Percentiles rank a stretch among this genome's conserved stretches.
Conservation (phyloP, 2,329 filamentous ascomycete genomes). For the Fusarium penzigii region DNA sequence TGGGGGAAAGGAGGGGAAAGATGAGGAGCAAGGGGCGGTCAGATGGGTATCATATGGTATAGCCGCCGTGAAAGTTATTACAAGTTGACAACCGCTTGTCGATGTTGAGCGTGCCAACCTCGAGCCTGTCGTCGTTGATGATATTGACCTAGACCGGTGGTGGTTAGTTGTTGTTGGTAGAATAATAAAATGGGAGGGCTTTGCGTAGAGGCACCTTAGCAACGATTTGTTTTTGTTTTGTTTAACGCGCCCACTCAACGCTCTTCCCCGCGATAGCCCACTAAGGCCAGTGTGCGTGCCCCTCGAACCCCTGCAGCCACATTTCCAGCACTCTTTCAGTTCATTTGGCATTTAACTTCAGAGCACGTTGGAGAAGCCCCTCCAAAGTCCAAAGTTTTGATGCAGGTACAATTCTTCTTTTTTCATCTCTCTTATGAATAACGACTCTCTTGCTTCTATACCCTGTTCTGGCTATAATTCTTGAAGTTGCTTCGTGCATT, state of each 20-base stretch:
- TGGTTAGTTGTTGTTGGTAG: conserved; percentile 7
- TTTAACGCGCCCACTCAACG: conserved; percentile 28
- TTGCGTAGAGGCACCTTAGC: conserved; percentile 21
- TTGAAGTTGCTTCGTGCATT: conserved; percentile 3
- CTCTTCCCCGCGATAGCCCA: conserved; percentile 25
- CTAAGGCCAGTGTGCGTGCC: conserved; percentile 25
- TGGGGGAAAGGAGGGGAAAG: conserved; percentile 8
- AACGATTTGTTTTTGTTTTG: conserved; percentile 39
- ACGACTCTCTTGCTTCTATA: conserved; percentile 1
- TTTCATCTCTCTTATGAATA: neutral
- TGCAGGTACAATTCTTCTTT: conserved; percentile 4
- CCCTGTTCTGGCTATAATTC: conserved; percentile 3
- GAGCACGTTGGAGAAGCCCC: conserved; percentile 19
- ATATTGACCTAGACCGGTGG: conserved; percentile 11
- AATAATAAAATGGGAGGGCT: conserved; percentile 11
- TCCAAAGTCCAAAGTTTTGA: conserved; percentile 23
- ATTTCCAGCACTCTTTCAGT: neutral
- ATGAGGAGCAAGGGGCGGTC: conserved; percentile 10
- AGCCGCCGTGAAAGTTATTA: neutral
- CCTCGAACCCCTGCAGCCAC: conserved; percentile 26
- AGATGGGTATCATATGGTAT: conserved; percentile 17
- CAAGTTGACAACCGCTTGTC: conserved; percentile 6
- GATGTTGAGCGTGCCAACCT: conserved; percentile 13
- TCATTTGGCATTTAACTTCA: neutral
- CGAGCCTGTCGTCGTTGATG: conserved; percentile 18